Base-by-base conservation (phyloP, 2,329 filamentous ascomycete genomes). In the Ilyonectria mors-panacis region DNA sequence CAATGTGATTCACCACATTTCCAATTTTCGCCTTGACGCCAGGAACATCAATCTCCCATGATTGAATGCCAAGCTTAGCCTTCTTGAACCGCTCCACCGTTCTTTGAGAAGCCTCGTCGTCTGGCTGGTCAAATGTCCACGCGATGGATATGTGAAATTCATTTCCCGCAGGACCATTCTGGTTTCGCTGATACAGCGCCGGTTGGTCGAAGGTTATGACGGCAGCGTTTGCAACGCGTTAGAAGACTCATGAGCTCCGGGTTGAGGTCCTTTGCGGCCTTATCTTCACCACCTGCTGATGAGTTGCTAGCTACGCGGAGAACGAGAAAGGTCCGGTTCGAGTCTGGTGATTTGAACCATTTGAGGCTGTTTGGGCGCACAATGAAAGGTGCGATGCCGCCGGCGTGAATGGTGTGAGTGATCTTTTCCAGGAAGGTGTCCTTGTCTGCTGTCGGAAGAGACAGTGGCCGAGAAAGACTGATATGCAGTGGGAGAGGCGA, bases 61-160 rank as follows among this genome's bases (percentile, higher is more conserved):
- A 75, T 10, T 69, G 74, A 12, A 88, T 74, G 3, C 69, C 63
- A 51, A 77, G 80, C 39, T 70, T 71, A 33, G 69, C 28, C 7
- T 71, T 35, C 30, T 63, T 65, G 37, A 80, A 77, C 1, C 78
- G 50, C 19, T 68, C 57, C 8, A 78, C 66, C 1, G 75, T 77
- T 30, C 70, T 70, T 6, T 76, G 61, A 2, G 76, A 69, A 75
- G 75, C 56, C 37, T 86, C 83, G 3, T 81, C 65, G 6, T 79
- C 83, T 0, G 89, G 90, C 47, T 83, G 78, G 10, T 84, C 80
- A 68, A 95, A 85, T 1, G 88, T 92, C 96, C 95, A 98, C 0
- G 92, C 96, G 63, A 99, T 89, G 51, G 94, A 97, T 66, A 98
- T 83, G 80, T 99, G 96, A 76, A 98, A 98, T 23, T 87, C 89